Base-by-base conservation (phyloP, 805 yeast genomes). In the Hanseniaspora nectarophila region DNA sequence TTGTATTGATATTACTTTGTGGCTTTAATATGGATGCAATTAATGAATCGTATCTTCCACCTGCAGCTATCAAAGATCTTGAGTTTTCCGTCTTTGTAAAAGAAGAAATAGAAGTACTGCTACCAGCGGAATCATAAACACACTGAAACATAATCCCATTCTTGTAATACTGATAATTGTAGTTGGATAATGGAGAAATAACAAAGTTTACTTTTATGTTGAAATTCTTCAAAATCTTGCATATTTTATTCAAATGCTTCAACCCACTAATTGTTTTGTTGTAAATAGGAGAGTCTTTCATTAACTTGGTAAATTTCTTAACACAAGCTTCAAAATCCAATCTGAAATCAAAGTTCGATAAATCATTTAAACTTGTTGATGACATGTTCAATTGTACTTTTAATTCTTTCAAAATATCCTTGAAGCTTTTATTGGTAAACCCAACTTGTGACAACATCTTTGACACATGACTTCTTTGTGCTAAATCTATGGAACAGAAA, bases 141-240 rank as follows among this genome's bases (percentile, higher is more conserved):
- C 85, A 86, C 58, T 87, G 95, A 63, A 90, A 92, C 95, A 92
- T 87, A 1, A 89, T 68, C 0, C 95, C 95, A 16, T 80, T 79
- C 35, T 73, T 70, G 62, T 89, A 92, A 62, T 87, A 90, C 9
- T 80, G 75, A 31, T 82, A 76, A 58, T 87, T 87, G 66, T 85
- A 86, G 57, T 87, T 86, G 60, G 88, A 78, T 64, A 92, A 73
- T 0, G 98, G 98, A 3, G 86, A 78, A 28, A 92, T 69, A 28
- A 75, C 74, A 12, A 88, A 68, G 15, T 74, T 71, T 3, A 78
- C 70, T 3, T 70, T 67, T 1, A 86, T 75, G 0, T 85, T 87
- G 49, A 89, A 69, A 18, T 75, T 70, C 44, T 73, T 72, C 53
- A 82, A 66, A 32, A 75, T 74, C 3, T 66, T 66, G 2, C 80